Conservation (phyloP, 1,139 yeast species). For the Hemisphaericaspora xylofermentans region DNA sequence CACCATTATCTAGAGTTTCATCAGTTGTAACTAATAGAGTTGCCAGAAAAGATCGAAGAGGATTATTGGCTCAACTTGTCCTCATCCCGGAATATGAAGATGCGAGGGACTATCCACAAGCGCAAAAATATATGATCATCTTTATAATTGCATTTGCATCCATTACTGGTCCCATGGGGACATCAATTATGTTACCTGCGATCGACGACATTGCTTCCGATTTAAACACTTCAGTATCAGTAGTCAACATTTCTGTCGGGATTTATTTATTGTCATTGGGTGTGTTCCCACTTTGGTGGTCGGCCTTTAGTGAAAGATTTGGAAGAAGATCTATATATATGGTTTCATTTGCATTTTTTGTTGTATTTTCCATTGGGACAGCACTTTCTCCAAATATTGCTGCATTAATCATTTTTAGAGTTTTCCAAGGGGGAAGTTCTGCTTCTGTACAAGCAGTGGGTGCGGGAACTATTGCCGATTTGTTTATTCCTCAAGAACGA, state of each 20-base stretch:
- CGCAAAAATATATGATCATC: conserved; percentile 54
- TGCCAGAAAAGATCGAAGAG: conserved; percentile 48
- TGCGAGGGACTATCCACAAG: conserved; percentile 59
- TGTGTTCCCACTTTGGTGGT: conserved; percentile 88
- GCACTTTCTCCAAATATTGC: conserved; percentile 63
- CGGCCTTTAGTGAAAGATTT: conserved; percentile 68
- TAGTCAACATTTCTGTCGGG: conserved; percentile 79
- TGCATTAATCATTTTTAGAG: conserved; percentile 65
- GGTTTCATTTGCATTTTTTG: conserved; percentile 60
- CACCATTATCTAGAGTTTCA: conserved; percentile 2
- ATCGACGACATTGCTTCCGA: conserved; percentile 57
- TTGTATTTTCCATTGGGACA: conserved; percentile 70
- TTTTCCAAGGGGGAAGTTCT: conserved; percentile 75
- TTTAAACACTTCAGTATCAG: conserved; percentile 54
- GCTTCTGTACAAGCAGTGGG: conserved; percentile 90
- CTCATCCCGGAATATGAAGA: conserved; percentile 72
- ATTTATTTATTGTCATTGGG: conserved; percentile 73
- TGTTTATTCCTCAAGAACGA: conserved; percentile 64
- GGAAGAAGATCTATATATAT: conserved; percentile 78
- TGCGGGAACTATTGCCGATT: conserved; percentile 82
- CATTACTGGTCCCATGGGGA: conserved; percentile 88
- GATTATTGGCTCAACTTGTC: conserved; percentile 51
- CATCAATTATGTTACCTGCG: conserved; percentile 81
- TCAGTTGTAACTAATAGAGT: conserved; percentile 29
- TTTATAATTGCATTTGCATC: conserved; percentile 71